These are phyloP conservation scores for Geotrichum carabidarum DNA, from an alignment of 1,139 yeast species.

Conservation along the genomic window DNA sequence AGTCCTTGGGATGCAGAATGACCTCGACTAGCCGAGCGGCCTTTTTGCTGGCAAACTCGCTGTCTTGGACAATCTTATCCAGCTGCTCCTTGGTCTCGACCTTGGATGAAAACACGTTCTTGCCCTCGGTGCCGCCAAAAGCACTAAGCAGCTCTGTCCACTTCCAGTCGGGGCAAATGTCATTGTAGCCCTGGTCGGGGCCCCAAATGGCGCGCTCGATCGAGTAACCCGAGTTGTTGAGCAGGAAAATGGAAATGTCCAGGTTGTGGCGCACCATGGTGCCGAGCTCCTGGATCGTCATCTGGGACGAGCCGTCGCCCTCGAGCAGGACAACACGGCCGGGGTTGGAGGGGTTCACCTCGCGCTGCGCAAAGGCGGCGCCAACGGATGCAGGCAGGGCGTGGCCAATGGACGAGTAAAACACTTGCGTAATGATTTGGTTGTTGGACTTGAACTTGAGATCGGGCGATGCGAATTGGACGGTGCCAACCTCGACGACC, in stretches of 20 bases:
- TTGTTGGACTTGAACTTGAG: constrained; percentile 51
- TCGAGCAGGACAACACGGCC: constrained; percentile 65
- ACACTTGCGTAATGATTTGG: constrained; percentile 56
- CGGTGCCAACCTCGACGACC: constrained; percentile 73
- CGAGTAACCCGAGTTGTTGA: constrained; percentile 82
- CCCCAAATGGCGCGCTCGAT: constrained; percentile 83
- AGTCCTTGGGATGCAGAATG: constrained; percentile 53
- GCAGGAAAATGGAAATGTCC: constrained; percentile 58
- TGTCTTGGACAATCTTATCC: constrained; percentile 39
- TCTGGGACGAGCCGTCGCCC: constrained; percentile 91
- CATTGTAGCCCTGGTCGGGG: constrained; percentile 69
- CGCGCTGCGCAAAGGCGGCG: constrained; percentile 62
- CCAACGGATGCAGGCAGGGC: constrained; percentile 84
- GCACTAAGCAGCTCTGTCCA: constrained; percentile 63
- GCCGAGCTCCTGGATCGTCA: constrained; percentile 74
- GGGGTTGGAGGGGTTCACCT: constrained; percentile 33
- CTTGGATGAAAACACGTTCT: constrained; percentile 37
- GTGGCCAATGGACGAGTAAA: constrained; percentile 80
- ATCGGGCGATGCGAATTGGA: constrained; percentile 67
- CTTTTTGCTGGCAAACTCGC: constrained; percentile 30
- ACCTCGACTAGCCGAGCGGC: constrained; percentile 51
- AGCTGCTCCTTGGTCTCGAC: constrained; percentile 38
- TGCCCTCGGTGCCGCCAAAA: constrained; percentile 58
- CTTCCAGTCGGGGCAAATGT: constrained; percentile 71
- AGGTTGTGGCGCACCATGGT: constrained; percentile 57